Base-by-base conservation (phyloP, 805 yeast species). In the Starmerella khaoyaiensis region DNA sequence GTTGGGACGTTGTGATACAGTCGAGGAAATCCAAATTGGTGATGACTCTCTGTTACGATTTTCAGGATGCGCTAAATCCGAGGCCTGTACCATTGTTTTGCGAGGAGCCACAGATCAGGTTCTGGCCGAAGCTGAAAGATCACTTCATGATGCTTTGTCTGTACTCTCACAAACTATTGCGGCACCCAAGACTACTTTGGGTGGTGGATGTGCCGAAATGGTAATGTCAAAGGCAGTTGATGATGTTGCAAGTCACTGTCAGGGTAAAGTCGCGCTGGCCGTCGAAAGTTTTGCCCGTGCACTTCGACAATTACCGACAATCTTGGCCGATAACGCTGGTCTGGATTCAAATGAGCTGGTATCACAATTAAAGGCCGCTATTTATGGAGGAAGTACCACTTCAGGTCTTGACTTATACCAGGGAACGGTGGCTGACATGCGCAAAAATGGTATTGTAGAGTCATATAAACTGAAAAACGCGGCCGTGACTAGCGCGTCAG, bases 71-170 rank as follows among this genome's bases (percentile, higher is more conserved):
- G 78, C 82, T 36, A 86, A 86, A 12, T 94, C 95, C 43, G 82
- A 82, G 60, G 97, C 97, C 4, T 90, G 98, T 67, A 84, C 96
- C 2, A 75, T 90, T 52, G 94, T 90, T 19, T 64, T 90, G 49
- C 73, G 99, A 58, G 98, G 98, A 49, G 96, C 98, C 28, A 93
- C 98, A 15, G 94, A 87, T 47, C 95, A 86, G 60, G 81, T 87
- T 2, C 67, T 93, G 44, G 97, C 86, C 47, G 98, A 90, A 64
- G 93, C 95, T 22, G 96, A 87, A 60, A 76, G 99, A 60, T 84
- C 97, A 0, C 65, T 90, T 41, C 98, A 90, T 54, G 99, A 90
- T 61, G 97, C 99, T 2, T 67, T 90, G 44, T 82, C 94, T 2
- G 98, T 90, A 10, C 67, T 90, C 37, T 81, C 95, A 1, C 97